Evolutionary conservation across 73 alveolate species (phyloP), one percentile per base, ranked within the genome.

Genomic region (Paramecium octaurelia): DNA sequence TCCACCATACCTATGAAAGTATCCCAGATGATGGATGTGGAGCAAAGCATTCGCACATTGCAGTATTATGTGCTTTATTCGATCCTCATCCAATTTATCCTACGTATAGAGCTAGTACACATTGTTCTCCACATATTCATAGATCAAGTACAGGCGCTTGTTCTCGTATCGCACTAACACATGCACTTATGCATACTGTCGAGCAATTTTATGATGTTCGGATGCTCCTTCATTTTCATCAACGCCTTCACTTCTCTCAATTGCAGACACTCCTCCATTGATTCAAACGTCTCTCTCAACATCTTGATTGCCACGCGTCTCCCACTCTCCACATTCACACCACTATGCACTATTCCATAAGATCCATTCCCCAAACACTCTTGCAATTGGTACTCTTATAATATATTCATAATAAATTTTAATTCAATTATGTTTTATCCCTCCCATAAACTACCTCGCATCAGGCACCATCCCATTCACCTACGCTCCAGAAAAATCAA

Each of bases 21-120:
- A 99, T 35, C 99, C 99, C 76, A 98, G 98, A 95, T 98, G 98
- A 93, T 99, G 99, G 99, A 99, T 98, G 88, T 98, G 98, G 11
- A 99, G 97, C 64, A 99, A 93, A 27, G 99, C 99, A 91, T 93
- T 92, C 35, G 98, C 92, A 27, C 98, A 96, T 92, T 98, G 97
- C 75, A 94, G 92, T 64, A 97, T 95, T 9, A 95, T 92, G 46
- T 92, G 85, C 91, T 95, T 97, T 57, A 98, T 96, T 73, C 89
- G 80, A 21, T 68, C 87, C 84, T 97, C 99, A 12, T 97, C 96
- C 40, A 95, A 93, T 40, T 94, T 94, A 38, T 92, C 93, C 69
- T 93, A 95, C 87, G 97, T 96, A 93, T 96, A 96, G 50, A 97
- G 93, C 94, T 97, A 77, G 85, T 94, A 98, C 85, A 98, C 96